Evolutionary conservation across 495 filamentous ascomycete genomes (phyloP).

Genomic region (Jackrogersella minutella): DNA sequence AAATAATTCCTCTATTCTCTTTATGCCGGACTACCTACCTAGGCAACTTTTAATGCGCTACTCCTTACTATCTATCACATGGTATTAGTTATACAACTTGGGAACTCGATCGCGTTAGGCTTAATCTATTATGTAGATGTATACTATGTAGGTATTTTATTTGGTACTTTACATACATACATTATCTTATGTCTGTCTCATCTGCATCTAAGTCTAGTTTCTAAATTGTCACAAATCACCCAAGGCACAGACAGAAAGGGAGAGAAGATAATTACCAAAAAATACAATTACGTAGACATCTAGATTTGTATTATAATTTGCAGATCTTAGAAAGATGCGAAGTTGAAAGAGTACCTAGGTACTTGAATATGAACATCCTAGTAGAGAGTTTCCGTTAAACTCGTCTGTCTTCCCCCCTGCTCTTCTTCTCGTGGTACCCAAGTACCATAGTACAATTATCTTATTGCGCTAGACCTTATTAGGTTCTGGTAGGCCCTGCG

Average conservation of each 20-base stretch:
- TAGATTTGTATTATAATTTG: conserved; percentile 19
- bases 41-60: not conserved
- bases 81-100: not conserved
- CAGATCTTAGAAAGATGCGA: conserved; percentile 26
- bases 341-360: not conserved
- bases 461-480: conserved; percentile 29
- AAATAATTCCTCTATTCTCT: conserved; percentile 12
- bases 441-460: not conserved
- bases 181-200: not conserved
- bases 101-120: not conserved
- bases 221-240: conserved; percentile 3
- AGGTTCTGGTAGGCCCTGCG: conserved; percentile 29
- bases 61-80: conserved; percentile 1
- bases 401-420: no score
- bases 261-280: no score
- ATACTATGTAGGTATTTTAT: not conserved
- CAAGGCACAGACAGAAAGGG: conserved; percentile 4
- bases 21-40: not conserved
- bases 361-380: no score
- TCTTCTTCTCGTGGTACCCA: no score
- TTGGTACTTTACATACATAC: not conserved
- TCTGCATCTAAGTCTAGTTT: conserved; percentile 1
- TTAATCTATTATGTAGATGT: not conserved
- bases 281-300: conserved; percentile 3
- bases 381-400: no score